Base-by-base conservation (phyloP, 257 asterid species). In the Osmanthus fragrans region DNA sequence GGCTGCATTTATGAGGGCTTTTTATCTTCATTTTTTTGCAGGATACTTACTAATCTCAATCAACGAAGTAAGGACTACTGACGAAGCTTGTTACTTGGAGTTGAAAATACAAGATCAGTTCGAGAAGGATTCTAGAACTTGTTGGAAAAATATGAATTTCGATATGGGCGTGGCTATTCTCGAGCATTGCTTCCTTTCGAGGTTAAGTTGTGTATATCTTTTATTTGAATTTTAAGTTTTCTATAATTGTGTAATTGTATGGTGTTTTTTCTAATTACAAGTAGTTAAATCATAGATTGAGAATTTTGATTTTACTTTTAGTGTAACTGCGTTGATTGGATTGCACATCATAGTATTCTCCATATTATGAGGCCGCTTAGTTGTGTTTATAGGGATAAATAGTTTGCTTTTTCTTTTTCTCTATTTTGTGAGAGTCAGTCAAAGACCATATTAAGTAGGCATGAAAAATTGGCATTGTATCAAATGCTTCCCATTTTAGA, bases 121-220 rank as follows among this genome's bases (percentile, higher is more conserved):
- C 78, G 10, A 51, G 91, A 85, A 5, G 90, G 87, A 63, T 65
- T 70, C 69, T 95, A 98, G 99, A 83, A 67, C 63, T 95, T 95
- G 86, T 77, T 95, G 77, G 92, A 85, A 56, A 91, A 82, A 81
- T 93, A 90, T 88, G 99, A 98, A 34, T 95, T 87, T 86, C 92
- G 89, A 75, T 89, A 90, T 76, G 93, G 97, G 77, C 73, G 84
- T 54, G 71, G 56, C 63, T 37, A 71, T 82, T 76, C 91, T 76
- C 90, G 99, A 60, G 84, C 96, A 4, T 82, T 95, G 87, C 98
- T 95, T 81, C 91, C 98, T 76, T 85, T 90, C 60, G 99, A 95
- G 98, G 99, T 95, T 79, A 58, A 78, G 47, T 77, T 84, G 75
- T 49, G 64, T 58, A 74, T n/a, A 60, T 54, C 69, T 40, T 68